These are phyloP conservation scores for Furculomyces boomerangus DNA, from an alignment of 371 early-diverging fungal genomes.

Conservation along the genomic window DNA sequence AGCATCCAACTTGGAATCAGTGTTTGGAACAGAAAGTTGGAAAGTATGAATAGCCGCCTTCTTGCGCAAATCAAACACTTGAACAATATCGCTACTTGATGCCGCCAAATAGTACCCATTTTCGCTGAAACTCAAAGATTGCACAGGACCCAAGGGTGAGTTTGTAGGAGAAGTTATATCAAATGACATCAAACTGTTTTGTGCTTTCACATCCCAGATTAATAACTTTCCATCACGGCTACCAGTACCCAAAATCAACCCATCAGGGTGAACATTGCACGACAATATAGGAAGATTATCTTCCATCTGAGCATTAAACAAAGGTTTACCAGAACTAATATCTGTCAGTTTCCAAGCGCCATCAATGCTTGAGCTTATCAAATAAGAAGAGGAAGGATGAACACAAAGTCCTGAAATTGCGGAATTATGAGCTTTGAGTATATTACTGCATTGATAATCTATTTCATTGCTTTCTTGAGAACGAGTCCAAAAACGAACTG, in stretches of 20 bases:
- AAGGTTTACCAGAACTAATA: conserved; percentile 37
- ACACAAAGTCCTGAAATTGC: conserved; percentile 52
- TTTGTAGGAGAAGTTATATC: conserved; percentile 48
- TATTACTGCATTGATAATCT: conserved; percentile 35
- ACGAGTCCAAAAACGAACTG: conserved; percentile 55
- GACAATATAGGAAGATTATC: conserved; percentile 22
- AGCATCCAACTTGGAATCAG: neutral
- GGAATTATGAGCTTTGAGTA: conserved; percentile 41
- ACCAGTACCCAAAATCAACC: conserved; percentile 68
- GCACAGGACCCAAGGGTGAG: conserved; percentile 26
- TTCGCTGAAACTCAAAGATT: conserved; percentile 46
- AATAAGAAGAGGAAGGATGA: conserved; percentile 62
- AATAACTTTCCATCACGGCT: conserved; percentile 48
- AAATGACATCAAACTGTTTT: conserved; percentile 49
- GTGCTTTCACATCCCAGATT: conserved; percentile 73
- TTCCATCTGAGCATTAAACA: conserved; percentile 30
- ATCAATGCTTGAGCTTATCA: conserved; percentile 53
- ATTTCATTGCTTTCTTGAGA: conserved; percentile 16
- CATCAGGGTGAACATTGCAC: conserved; percentile 85
- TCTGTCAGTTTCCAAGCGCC: conserved; percentile 68
- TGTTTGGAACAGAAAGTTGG: conserved; percentile 28
- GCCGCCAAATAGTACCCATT: conserved; percentile 82
- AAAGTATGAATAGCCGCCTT: conserved; percentile 51
- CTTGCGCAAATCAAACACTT: conserved; percentile 85
- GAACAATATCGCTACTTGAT: conserved; percentile 36